Conservation (phyloP, 768 basidiomycete species). For the Boletus reticulatus region DNA sequence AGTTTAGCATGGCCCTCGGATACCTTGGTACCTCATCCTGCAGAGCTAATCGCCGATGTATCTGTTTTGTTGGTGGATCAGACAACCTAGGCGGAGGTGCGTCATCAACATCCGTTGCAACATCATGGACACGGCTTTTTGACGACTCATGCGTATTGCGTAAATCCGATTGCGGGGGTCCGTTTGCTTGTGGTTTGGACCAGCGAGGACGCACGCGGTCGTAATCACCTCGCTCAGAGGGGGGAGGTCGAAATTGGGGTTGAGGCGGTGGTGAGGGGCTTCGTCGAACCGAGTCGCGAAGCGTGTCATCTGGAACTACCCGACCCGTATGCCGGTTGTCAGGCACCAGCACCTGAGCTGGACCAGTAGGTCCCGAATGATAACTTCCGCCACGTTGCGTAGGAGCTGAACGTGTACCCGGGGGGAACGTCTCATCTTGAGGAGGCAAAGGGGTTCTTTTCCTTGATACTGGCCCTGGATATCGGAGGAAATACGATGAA, state of each 20-base stretch:
- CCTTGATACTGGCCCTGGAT: slow-evolving; percentile 30
- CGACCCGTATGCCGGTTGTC: slow-evolving; percentile 9
- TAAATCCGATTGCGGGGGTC: slow-evolving; percentile 13
- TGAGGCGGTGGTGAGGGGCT: slow-evolving; percentile 13
- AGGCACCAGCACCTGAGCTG: slow-evolving; percentile 2
- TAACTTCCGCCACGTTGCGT: slow-evolving; percentile 8
- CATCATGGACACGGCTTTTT: slow-evolving; percentile 21
- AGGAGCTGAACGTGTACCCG: slow-evolving; percentile 13
- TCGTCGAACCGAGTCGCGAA: slow-evolving; percentile 11
- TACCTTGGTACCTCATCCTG: slow-evolving; percentile 33
- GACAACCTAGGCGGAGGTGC: slow-evolving; percentile 18
- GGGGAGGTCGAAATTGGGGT: slow-evolving; percentile 1
- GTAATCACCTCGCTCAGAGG: slow-evolving; percentile 12
- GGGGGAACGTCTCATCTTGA: slow-evolving; percentile 32
- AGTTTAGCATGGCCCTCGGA: slow-evolving; percentile 37
- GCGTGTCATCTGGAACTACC: background rate
- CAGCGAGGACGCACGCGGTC: slow-evolving; percentile 16
- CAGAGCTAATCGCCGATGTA: slow-evolving; percentile 13
- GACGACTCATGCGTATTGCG: slow-evolving; percentile 18
- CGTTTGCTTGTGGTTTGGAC: slow-evolving; percentile 11
- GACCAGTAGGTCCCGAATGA: slow-evolving; percentile 2
- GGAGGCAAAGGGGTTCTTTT: slow-evolving; percentile 38
- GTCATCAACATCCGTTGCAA: slow-evolving; percentile 29
- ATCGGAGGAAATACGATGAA: slow-evolving; percentile 18
- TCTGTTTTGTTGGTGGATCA: slow-evolving; percentile 16